Percentiles rank a stretch among this genome's conserved stretches.
phyloP scores from a whole-genome alignment of 2,329 filamentous ascomycete genomes.

The Penicillium sp. region DNA sequence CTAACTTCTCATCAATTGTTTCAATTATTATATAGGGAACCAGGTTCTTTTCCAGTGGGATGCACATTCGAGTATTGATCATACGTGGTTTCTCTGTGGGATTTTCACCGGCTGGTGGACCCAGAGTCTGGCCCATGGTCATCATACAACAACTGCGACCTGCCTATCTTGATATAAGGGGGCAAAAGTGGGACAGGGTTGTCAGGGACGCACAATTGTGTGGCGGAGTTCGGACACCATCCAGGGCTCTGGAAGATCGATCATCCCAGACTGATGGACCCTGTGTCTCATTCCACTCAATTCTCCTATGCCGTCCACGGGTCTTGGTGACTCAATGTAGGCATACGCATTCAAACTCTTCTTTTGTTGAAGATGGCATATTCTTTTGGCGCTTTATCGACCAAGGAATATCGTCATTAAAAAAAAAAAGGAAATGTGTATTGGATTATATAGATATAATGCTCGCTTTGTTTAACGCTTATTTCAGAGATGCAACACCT shows the following conservation, averaged over 20 bases:
- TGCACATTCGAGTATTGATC: not conserved
- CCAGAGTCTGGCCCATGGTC: not conserved
- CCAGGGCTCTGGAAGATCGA: not conserved
- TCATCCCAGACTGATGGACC: not conserved
- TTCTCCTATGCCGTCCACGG: not conserved
- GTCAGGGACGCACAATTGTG: constrained; percentile 1
- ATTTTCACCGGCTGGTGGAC: not conserved
- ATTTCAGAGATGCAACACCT: constrained; percentile 9
- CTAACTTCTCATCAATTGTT: too few relatives aligned
- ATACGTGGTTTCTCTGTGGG: not conserved
- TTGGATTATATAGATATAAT: not conserved
- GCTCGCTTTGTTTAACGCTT: constrained; percentile 8
- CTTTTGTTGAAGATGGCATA: not conserved
- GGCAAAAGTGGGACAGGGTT: not conserved
- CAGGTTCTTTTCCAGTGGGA: not conserved
- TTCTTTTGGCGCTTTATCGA: not conserved
- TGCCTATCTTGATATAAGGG: constrained; percentile 10
- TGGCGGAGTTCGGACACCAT: constrained; percentile 2
- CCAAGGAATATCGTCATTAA: not conserved
- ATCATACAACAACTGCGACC: not conserved
- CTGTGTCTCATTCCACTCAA: not conserved
- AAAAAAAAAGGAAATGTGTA: not conserved
- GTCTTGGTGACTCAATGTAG: too few relatives aligned
- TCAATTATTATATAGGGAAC: not conserved
- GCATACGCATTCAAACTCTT: not conserved